Evolutionary conservation across 495 filamentous ascomycete genomes (phyloP).

Genomic region (Aspergillus ostianus): DNA sequence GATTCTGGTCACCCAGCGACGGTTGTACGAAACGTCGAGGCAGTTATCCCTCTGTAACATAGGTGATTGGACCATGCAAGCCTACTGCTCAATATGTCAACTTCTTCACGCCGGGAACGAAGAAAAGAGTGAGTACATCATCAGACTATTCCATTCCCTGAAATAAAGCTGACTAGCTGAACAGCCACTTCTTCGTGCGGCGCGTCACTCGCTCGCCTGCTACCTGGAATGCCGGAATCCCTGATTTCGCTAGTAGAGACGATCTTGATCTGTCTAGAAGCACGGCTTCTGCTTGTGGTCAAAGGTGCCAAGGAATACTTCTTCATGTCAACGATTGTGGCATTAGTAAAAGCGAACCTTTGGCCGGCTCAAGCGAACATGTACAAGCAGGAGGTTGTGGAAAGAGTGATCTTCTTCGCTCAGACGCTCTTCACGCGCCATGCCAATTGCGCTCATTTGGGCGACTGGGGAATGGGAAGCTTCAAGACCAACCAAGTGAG

Average conservation of each 20-base stretch:
- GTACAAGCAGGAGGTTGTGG: conserved; percentile 41
- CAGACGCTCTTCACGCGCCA: conserved; percentile 40
- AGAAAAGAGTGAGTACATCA: conserved; percentile 7
- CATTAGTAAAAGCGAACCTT: conserved; percentile 38
- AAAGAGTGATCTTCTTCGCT: conserved; percentile 38
- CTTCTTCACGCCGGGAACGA: conserved; percentile 29
- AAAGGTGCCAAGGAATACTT: conserved; percentile 49
- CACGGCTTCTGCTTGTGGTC: conserved; percentile 33
- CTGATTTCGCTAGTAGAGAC: conserved; percentile 38
- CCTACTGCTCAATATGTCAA: conserved; percentile 39
- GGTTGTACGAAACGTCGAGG: conserved; percentile 33
- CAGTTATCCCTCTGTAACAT: conserved; percentile 38
- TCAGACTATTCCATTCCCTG: conserved; percentile 2
- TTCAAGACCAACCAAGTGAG: conserved; percentile 39
- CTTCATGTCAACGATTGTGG: conserved; percentile 42
- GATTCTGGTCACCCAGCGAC: conserved; percentile 39
- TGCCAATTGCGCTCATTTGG: conserved; percentile 38
- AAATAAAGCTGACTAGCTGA: conserved; percentile 7
- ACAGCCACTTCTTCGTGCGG: conserved; percentile 11
- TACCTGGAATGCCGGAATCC: conserved; percentile 38
- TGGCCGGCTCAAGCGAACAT: conserved; percentile 37
- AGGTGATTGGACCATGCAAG: conserved; percentile 44
- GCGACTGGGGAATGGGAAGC: conserved; percentile 31
- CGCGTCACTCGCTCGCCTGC: conserved; percentile 26
- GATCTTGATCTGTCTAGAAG: conserved; percentile 35